Percentiles rank a stretch among this genome's conserved stretches.
Evolutionary conservation across 176 grass and related monocot species (phyloP).

Genomic region (Oryza australiensis): DNA sequence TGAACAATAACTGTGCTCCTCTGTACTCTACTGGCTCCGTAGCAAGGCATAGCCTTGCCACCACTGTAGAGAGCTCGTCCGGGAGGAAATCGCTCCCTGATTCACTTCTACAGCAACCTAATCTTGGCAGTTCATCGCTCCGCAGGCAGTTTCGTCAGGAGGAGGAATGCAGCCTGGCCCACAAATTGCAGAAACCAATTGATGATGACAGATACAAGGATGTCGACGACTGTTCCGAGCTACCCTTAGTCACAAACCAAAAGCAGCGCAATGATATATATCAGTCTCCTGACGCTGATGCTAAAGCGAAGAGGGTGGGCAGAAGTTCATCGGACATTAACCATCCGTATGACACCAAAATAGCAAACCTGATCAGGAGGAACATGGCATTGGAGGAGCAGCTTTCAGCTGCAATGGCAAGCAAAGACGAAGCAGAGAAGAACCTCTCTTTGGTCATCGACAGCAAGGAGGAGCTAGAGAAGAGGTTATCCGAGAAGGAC

Average conservation of each 20-base stretch:
- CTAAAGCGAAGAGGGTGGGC: conserved; percentile 42
- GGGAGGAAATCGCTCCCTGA: conserved; percentile 82
- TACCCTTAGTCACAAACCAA: conserved; percentile 38
- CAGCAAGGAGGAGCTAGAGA: conserved; percentile 72
- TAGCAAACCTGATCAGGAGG: conserved; percentile 54
- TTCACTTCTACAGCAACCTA: conserved; percentile 49
- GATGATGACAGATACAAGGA: conserved; percentile 76
- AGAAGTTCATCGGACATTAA: conserved; percentile 63
- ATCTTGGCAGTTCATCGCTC: conserved; percentile 61
- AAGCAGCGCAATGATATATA: conserved; percentile 16
- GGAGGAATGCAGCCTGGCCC: conserved; percentile 73
- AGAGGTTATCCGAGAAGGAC: conserved; percentile 58
- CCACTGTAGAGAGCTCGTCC: conserved; percentile 60
- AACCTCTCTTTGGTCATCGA: conserved; percentile 65
- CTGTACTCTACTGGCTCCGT: conserved; percentile 54
- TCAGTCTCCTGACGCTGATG: conserved; percentile 46
- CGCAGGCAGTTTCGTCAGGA: conserved; percentile 76
- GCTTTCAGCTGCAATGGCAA: conserved; percentile 44
- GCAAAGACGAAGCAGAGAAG: conserved; percentile 70
- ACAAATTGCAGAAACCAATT: conserved; percentile 74
- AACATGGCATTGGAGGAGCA: conserved; percentile 65
- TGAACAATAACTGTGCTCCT: conserved; percentile 49
- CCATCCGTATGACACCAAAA: conserved; percentile 62
- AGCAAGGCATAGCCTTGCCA: conserved; percentile 62
- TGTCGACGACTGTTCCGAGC: conserved; percentile 41